Evolutionary conservation across 495 filamentous ascomycete genomes (phyloP), one percentile per base, ranked within the genome.

Genomic region (Hypoxylon rickii): DNA sequence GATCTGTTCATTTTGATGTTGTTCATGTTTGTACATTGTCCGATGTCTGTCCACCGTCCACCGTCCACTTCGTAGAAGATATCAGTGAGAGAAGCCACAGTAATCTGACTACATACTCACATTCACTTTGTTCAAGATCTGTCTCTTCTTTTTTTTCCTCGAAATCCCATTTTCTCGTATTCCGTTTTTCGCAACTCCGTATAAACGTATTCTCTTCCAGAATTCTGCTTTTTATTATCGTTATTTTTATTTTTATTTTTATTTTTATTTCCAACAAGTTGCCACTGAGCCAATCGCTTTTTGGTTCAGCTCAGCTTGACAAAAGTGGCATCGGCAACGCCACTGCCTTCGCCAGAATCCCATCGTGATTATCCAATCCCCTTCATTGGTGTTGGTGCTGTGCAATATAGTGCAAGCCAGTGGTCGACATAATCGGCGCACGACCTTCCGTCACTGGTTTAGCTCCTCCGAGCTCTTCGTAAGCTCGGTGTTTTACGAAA

Each of bases 381-480:
- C 44, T 50, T 51, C 39, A 16, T 62, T 52, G 18, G 40, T 52
- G 39, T 51, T 61, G 7, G 12, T n/a, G 12, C 32, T 10, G 42
- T 21, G 22, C 22, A 7, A 13, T 38, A 13, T 15, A 18, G 36
- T 54, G 33, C 33, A 18, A 48, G 47, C 16, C 45, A 51, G 33
- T 24, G 3, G 44, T 55, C 31, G 24, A 59, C 55, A 55, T 55
- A 60, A 59, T 59, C 51, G 61, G 51, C 45, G 45, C 50, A 47
- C 32, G 33, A 64, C 55, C 55, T 59, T 60, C 61, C 55, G 41
- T 59, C 61, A 55, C 34, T 55, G 50, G 61, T 55, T 51, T 59
- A 59, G 50, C 55, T 55, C 29, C 45, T 41, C 47, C 32, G 39
- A 51, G 20, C 39, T 55, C 33, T 42, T 44, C 44, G 39, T 41